These are phyloP conservation scores for Sicyos baderoa DNA, from an alignment of 306 rosid species.

Conservation along the genomic window DNA sequence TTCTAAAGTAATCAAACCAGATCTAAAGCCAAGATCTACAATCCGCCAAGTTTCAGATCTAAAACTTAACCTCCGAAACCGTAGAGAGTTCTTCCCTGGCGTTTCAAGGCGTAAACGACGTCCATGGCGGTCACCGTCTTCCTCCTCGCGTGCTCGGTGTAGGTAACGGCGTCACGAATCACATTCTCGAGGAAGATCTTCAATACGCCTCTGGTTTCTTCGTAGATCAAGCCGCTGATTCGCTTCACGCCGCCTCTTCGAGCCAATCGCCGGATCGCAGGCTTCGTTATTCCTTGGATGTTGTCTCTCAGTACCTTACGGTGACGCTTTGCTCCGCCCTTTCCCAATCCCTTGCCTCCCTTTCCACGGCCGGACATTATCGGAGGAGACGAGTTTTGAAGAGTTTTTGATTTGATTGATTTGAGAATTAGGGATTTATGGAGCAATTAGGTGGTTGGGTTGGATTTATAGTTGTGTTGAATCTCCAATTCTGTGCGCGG, in stretches of 20 bases:
- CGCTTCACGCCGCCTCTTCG: conserved; percentile 9
- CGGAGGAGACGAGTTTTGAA: background rate
- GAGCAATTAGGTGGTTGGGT: fast-evolving
- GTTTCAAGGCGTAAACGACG: background rate
- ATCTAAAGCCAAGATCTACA: background rate
- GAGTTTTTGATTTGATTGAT: background rate
- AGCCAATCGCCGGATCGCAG: conserved; percentile 3
- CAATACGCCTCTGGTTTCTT: background rate
- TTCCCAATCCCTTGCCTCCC: conserved; percentile 1
- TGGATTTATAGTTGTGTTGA: background rate
- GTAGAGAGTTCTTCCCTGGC: too few relatives aligned
- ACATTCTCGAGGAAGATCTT: conserved; percentile 13
- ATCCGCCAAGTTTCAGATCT: background rate
- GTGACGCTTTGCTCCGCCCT: conserved; percentile 6
- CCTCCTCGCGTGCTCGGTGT: conserved; percentile 10
- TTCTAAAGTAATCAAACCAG: background rate
- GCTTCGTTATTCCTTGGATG: conserved; percentile 1
- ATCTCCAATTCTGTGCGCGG: background rate
- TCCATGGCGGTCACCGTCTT: conserved; percentile 14
- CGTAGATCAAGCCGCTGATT: background rate
- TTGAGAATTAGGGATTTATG: background rate
- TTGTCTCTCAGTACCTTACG: conserved; percentile 5
- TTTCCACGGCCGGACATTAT: conserved; percentile 5
- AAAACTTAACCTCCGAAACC: background rate
- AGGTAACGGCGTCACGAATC: conserved; percentile 7